These are phyloP conservation scores for Lichtheimia corymbifera DNA, from an alignment of 371 early-diverging fungal genomes.

Conservation along the genomic window DNA sequence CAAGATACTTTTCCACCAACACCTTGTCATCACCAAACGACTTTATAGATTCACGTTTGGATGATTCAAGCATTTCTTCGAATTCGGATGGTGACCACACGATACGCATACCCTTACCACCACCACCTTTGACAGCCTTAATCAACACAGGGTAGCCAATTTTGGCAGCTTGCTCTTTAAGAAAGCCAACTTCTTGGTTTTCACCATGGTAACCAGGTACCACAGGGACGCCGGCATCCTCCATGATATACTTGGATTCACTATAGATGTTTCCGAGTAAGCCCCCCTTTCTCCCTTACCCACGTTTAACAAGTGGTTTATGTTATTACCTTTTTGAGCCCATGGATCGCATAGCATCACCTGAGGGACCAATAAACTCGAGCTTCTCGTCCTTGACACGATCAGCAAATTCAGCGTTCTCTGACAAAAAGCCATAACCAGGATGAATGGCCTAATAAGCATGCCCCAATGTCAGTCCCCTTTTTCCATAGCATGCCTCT, in stretches of 20 bases:
- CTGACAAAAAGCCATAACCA: conserved; percentile 96
- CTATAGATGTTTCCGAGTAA: conserved; percentile 27
- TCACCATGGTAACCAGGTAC: conserved; percentile 96
- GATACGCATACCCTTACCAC: conserved; percentile 93
- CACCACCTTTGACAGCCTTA: conserved; percentile 96
- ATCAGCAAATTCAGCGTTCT: conserved; percentile 91
- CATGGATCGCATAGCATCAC: conserved; percentile 90
- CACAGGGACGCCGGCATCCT: conserved; percentile 85
- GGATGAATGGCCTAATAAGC: conserved; percentile 84
- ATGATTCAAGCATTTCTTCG: conserved; percentile 82
- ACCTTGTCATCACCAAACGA: conserved; percentile 92
- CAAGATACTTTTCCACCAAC: conserved; percentile 89
- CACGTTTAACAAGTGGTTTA: no score
- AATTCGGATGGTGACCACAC: conserved; percentile 79
- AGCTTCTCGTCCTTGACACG: conserved; percentile 65
- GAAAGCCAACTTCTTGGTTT: conserved; percentile 76
- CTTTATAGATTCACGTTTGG: conserved; percentile 84
- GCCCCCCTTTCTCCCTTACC: neutral
- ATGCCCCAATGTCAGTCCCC: neutral
- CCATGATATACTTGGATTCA: conserved; percentile 91
- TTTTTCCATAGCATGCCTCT: neutral
- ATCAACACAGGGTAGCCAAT: conserved; percentile 95
- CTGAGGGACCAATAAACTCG: conserved; percentile 94
- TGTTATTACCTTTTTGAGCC: conserved; percentile 84
- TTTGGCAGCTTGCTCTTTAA: conserved; percentile 75